Evolutionary conservation across 495 filamentous ascomycete genomes (phyloP).

Genomic region (Mytilinidion resinicola): DNA sequence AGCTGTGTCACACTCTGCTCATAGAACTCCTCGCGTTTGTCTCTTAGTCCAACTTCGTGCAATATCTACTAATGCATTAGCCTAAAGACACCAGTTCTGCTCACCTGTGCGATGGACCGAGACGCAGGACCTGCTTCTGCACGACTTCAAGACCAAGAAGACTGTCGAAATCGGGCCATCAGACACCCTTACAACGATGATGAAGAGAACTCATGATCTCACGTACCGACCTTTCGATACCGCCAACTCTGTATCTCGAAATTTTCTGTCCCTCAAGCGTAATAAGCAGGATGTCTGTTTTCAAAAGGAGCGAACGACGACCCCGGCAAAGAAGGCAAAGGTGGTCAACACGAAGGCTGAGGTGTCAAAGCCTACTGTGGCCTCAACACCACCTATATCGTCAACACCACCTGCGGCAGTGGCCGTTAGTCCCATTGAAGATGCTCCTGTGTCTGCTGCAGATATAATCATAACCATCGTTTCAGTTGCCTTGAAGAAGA

Average conservation of each 20-base stretch:
- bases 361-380: constrained; percentile 47
- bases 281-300: constrained; percentile 98
- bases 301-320: constrained; percentile 83
- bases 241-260: constrained; percentile 47
- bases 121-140: constrained; percentile 95
- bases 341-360: constrained; percentile 41
- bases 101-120: constrained; percentile 98
- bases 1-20: constrained; percentile 89
- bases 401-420: constrained; percentile 40
- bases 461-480: constrained; percentile 86
- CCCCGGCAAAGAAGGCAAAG: constrained; percentile 60
- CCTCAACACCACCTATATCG: background rate
- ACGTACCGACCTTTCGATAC: constrained; percentile 89
- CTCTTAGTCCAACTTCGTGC: background rate
- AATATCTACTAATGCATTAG: background rate
- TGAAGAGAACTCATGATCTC: constrained; percentile 82
- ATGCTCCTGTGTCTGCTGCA: constrained; percentile 73
- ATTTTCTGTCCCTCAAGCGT: constrained; percentile 97
- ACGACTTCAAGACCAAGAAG: constrained; percentile 83
- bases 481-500: constrained; percentile 93
- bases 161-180: constrained; percentile 94
- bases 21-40: constrained; percentile 83
- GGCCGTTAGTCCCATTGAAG: constrained; percentile 70
- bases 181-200: constrained; percentile 93
- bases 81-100: constrained; percentile 72